Conservation (phyloP, 2,329 filamentous ascomycete genomes). For the Ascochyta lentis region DNA sequence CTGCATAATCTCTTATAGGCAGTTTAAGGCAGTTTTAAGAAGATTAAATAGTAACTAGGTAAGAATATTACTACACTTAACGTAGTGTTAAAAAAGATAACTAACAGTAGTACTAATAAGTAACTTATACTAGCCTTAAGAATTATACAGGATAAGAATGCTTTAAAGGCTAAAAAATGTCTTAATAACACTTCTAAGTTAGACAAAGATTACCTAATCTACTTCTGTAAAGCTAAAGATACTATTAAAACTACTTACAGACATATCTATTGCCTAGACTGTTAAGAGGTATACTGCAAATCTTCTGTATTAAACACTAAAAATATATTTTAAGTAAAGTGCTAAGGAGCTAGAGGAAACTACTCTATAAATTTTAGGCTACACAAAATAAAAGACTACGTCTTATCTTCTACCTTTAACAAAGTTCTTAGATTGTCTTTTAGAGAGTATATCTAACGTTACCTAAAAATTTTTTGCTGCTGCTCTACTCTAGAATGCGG, state of each 20-base stretch:
- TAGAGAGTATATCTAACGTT: constrained; percentile 12
- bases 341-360: constrained; percentile 13
- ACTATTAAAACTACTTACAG: constrained; percentile 6
- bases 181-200: neutral
- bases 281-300: constrained; percentile 18
- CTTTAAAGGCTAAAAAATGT: neutral
- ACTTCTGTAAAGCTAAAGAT: constrained; percentile 18
- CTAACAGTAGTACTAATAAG: constrained; percentile 13
- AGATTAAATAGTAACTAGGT: constrained; percentile 10
- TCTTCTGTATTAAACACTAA: constrained; percentile 14
- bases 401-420: constrained; percentile 18
- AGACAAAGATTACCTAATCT: constrained; percentile 18
- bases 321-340: constrained; percentile 11
- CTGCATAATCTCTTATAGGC: constrained; percentile 13
- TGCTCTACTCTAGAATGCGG: constrained; percentile 56
- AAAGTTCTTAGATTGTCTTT: constrained; percentile 16
- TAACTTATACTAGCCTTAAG: constrained; percentile 11
- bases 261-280: constrained; percentile 19
- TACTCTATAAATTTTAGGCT: constrained; percentile 10
- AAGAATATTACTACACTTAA: constrained; percentile 11
- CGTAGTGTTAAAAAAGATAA: constrained; percentile 10
- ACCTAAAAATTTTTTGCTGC: constrained; percentile 37
- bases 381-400: constrained; percentile 3
- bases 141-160: neutral
- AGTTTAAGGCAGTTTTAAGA: constrained; percentile 16